Percentiles rank a stretch among this genome's conserved stretches.
phyloP scores from a whole-genome alignment of 2,329 filamentous ascomycete species.

The Exophiala spinifera region DNA sequence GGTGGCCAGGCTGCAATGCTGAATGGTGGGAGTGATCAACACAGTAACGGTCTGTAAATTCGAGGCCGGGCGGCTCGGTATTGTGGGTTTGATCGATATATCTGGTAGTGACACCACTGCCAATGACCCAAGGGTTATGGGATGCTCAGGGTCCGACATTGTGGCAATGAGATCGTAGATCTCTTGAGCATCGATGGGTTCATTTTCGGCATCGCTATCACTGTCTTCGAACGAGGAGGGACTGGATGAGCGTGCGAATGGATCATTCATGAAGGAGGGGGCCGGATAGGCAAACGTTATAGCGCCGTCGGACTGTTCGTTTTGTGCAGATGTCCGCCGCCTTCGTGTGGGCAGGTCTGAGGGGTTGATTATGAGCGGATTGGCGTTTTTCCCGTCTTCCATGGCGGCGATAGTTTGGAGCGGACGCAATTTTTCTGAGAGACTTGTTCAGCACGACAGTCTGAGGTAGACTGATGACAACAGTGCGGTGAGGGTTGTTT shows the following conservation, averaged over 20 bases:
- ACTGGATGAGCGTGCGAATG: slow-evolving; percentile 39
- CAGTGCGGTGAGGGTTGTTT: no score
- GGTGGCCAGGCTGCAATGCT: slow-evolving; percentile 92
- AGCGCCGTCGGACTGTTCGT: slow-evolving; percentile 37
- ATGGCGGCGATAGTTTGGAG: slow-evolving; percentile 11
- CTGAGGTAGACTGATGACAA: no score
- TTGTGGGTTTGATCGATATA: slow-evolving; percentile 71
- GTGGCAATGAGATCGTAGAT: slow-evolving; percentile 94
- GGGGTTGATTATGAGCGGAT: slow-evolving; percentile 85
- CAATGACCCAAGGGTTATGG: slow-evolving; percentile 85
- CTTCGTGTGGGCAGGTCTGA: slow-evolving; percentile 83
- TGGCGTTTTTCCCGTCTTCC: slow-evolving; percentile 61
- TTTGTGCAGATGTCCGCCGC: slow-evolving; percentile 43
- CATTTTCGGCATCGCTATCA: slow-evolving; percentile 60
- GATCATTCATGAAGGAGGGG: slow-evolving; percentile 50
- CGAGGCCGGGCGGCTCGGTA: slow-evolving; percentile 55
- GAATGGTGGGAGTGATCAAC: slow-evolving; percentile 91
- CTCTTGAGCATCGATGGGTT: slow-evolving; percentile 94
- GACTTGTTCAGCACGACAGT: no score
- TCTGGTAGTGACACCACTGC: slow-evolving; percentile 95
- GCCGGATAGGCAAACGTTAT: slow-evolving; percentile 53
- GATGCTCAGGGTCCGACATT: slow-evolving; percentile 95
- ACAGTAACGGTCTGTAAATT: slow-evolving; percentile 74
- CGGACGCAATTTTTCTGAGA: no score
- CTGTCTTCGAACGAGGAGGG: slow-evolving; percentile 40